phyloP scores from a whole-genome alignment of 441 rosid species.

The Syzygium malaccense region DNA sequence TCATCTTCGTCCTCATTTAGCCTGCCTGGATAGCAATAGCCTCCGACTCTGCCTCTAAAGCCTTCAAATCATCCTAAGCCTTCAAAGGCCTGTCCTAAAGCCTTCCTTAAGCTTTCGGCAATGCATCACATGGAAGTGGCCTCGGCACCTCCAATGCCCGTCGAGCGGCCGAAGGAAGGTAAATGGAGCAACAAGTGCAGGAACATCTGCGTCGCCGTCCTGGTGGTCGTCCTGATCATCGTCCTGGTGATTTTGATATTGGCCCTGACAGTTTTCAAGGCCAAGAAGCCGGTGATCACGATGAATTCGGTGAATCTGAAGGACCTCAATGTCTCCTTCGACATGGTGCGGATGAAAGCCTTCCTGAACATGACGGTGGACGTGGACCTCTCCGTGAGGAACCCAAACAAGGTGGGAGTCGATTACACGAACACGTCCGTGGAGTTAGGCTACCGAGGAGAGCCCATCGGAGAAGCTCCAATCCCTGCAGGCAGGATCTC shows the following conservation, averaged over 20 bases:
- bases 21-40: neutral
- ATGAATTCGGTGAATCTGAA: neutral
- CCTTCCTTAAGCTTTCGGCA: neutral
- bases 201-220: neutral
- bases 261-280: neutral
- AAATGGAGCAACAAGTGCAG: neutral
- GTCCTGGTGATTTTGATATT: neutral
- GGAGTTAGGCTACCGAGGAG: neutral
- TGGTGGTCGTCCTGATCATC: neutral
- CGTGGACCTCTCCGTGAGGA: neutral
- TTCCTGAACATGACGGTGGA: neutral
- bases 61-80: neutral
- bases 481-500: constrained; percentile 43
- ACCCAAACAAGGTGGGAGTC: neutral
- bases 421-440: neutral
- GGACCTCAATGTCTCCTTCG: neutral
- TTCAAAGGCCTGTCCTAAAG: neutral
- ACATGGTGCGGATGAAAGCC: neutral
- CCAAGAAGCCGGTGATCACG: neutral
- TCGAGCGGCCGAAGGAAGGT: neutral
- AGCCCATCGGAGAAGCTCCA: constrained; percentile 52
- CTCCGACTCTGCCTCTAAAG: neutral
- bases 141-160: neutral
- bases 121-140: neutral
- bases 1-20: neutral